A percentile compares a stretch with the other conserved stretches of the same genome.
These are phyloP conservation scores for Acacia melanoxylon DNA, from an alignment of 306 rosid species.

Conservation along the genomic window DNA sequence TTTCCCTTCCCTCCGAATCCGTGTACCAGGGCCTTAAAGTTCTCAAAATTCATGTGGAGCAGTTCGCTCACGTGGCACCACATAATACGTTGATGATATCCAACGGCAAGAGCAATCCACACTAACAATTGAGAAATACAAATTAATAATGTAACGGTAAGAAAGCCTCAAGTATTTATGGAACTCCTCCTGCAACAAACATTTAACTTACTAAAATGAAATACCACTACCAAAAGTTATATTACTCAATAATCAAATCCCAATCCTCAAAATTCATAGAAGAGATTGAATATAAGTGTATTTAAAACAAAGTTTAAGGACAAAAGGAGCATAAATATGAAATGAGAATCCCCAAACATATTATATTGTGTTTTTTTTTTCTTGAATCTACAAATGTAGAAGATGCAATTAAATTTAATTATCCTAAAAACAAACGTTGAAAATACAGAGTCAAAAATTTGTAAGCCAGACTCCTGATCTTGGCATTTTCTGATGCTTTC, in stretches of 20 bases:
- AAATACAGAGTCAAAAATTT: conserved; percentile 7
- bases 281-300: not conserved
- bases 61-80: too few species aligned
- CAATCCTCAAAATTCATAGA: not conserved
- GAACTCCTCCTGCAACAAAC: not conserved
- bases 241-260: not conserved
- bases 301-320: not conserved
- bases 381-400: not conserved
- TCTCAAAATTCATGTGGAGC: too few species aligned
- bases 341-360: not conserved
- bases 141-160: too few species aligned
- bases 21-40: too few species aligned
- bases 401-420: conserved; percentile 5
- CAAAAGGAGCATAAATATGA: not conserved
- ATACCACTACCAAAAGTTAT: not conserved
- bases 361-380: not conserved
- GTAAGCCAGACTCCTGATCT: not conserved
- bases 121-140: too few species aligned
- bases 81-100: too few species aligned
- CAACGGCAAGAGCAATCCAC: too few species aligned
- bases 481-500: not conserved
- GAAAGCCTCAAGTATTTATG: not conserved
- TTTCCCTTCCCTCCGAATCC: too few species aligned
- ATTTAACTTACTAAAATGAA: not conserved
- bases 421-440: conserved; percentile 1